Evolutionary conservation across 2,329 filamentous ascomycete species (phyloP).

Genomic region (Aspergillus novofumigatus): DNA sequence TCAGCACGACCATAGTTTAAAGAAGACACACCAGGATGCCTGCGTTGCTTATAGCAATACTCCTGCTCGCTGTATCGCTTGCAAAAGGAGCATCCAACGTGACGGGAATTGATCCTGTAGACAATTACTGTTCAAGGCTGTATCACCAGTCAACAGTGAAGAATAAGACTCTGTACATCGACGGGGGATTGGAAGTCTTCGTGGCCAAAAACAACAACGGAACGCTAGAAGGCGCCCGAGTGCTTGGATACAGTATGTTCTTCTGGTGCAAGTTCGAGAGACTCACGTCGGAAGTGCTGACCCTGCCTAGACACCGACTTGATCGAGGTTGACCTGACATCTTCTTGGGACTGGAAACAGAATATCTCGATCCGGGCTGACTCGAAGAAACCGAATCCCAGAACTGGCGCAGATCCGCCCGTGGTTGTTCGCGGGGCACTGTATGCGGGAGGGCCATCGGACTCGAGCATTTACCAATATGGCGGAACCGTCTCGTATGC

Average conservation of each 20-base stretch:
- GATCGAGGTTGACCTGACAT: slow-evolving; percentile 24
- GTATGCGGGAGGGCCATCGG: slow-evolving; percentile 19
- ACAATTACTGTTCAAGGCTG: slow-evolving; percentile 24
- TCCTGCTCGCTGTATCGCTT: slow-evolving; percentile 11
- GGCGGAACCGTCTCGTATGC: slow-evolving; percentile 27
- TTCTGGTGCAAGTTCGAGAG: background rate
- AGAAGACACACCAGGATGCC: background rate
- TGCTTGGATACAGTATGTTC: slow-evolving; percentile 26
- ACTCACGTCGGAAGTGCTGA: background rate
- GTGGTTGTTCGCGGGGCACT: slow-evolving; percentile 26
- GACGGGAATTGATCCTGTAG: slow-evolving; percentile 21
- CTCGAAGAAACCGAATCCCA: slow-evolving; percentile 17
- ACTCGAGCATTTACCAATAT: slow-evolving; percentile 27
- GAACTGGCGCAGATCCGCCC: slow-evolving; percentile 20
- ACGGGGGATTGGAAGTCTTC: slow-evolving; percentile 26
- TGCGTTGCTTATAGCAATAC: background rate
- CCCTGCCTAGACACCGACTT: slow-evolving; percentile 20
- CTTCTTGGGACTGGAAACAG: slow-evolving; percentile 27
- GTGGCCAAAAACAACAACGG: slow-evolving; percentile 13
- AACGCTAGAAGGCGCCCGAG: slow-evolving; percentile 13
- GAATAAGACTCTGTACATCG: slow-evolving; percentile 26
- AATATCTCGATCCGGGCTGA: slow-evolving; percentile 24
- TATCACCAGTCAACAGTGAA: slow-evolving; percentile 29
- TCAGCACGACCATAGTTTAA: background rate
- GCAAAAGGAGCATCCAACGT: slow-evolving; percentile 12